Conservation (phyloP, 257 asterid genomes). For the Ilex aquifolium region DNA sequence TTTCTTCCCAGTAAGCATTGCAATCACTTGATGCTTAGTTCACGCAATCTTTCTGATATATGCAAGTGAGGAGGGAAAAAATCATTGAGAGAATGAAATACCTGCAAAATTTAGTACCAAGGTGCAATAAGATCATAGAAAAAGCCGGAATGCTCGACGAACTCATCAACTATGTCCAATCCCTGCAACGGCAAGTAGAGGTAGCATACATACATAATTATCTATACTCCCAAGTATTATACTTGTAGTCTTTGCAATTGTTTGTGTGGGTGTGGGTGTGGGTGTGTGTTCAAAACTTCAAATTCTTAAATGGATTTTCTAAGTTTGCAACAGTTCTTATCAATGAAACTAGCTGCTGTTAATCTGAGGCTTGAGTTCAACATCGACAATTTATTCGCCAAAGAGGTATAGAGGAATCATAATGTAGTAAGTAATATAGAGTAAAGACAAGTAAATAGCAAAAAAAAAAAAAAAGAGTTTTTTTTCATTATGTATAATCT, state of each 20-base stretch:
- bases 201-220: not conserved
- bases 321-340: not conserved
- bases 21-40: not conserved
- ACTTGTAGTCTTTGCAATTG: not conserved
- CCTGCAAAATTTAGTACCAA: not conserved
- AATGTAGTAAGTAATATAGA: not conserved
- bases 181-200: not conserved
- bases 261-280: not conserved
- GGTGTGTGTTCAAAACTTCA: not conserved
- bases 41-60: not conserved
- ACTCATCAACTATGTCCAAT: constrained; percentile 3
- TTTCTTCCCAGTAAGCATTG: not conserved
- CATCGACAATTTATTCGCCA: not conserved
- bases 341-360: not conserved
- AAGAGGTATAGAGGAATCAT: not conserved
- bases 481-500: no score
- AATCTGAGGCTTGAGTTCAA: not conserved
- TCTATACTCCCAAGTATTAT: not conserved
- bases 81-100: constrained; percentile 3
- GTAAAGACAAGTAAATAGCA: no score
- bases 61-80: constrained; percentile 2
- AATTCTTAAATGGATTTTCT: not conserved
- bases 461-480: no score
- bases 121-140: not conserved
- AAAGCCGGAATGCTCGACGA: constrained; percentile 3